A percentile compares a stretch with the other conserved stretches of the same genome.
Conservation (phyloP, 2,329 filamentous ascomycete species). For the Aspergillus tamarii region DNA sequence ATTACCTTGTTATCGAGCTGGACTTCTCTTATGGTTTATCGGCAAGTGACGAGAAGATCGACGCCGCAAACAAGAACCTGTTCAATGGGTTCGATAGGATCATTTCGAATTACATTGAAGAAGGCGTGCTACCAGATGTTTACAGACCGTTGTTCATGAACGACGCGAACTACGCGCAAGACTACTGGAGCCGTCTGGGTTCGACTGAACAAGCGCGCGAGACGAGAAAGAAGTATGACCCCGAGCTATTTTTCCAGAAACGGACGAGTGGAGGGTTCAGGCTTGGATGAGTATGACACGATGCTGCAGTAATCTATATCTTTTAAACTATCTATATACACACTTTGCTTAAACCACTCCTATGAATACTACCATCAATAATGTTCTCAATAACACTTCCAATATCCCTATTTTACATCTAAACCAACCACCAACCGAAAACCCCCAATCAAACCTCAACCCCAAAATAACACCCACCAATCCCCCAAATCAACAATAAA, state of each 20-base stretch:
- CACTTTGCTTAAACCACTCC: neutral
- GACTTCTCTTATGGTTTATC: slow-evolving; percentile 46
- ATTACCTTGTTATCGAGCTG: slow-evolving; percentile 51
- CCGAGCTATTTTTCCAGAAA: slow-evolving; percentile 43
- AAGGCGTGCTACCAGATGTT: slow-evolving; percentile 42
- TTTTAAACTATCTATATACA: neutral
- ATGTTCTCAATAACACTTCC: neutral
- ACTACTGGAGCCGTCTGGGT: slow-evolving; percentile 47
- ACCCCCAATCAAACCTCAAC: neutral
- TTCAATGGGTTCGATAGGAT: slow-evolving; percentile 41
- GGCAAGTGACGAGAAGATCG: slow-evolving; percentile 41
- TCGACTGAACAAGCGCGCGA: slow-evolving; percentile 36
- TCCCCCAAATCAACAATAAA: neutral
- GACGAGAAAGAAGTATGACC: slow-evolving; percentile 43
- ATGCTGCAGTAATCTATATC: neutral
- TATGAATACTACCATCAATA: neutral
- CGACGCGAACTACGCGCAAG: slow-evolving; percentile 48
- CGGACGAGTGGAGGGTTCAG: slow-evolving; percentile 46
- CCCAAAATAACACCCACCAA: neutral
- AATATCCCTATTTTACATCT: neutral
- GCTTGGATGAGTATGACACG: slow-evolving; percentile 19
- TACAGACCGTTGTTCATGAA: slow-evolving; percentile 53
- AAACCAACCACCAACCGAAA: neutral
- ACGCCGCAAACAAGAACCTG: slow-evolving; percentile 42
- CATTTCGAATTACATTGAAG: slow-evolving; percentile 37